A percentile compares a stretch with the other conserved stretches of the same genome.
Conservation (phyloP, 805 yeast species). For the Lipomyces oligophaga region DNA sequence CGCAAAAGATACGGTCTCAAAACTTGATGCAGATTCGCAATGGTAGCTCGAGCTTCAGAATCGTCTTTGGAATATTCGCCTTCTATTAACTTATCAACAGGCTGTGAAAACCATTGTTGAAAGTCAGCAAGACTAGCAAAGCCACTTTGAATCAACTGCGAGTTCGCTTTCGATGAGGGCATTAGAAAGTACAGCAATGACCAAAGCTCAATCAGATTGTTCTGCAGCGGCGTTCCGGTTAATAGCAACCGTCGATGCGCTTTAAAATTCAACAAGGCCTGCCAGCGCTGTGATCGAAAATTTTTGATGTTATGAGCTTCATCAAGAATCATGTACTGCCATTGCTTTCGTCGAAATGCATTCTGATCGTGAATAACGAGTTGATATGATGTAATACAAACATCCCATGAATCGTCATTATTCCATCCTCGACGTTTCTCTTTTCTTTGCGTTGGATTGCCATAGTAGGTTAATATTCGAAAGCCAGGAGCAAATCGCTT, state of each 20-base stretch:
- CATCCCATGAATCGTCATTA: slow-evolving; percentile 91
- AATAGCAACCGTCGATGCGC: slow-evolving; percentile 80
- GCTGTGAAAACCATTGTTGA: slow-evolving; percentile 80
- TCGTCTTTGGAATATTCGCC: slow-evolving; percentile 50
- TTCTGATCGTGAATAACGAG: slow-evolving; percentile 96
- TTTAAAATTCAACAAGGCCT: slow-evolving; percentile 87
- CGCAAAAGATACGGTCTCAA: slow-evolving; percentile 87
- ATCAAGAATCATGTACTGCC: slow-evolving; percentile 96
- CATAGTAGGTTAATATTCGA: slow-evolving; percentile 91
- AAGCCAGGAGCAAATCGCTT: slow-evolving; percentile 98
- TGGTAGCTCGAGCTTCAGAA: slow-evolving; percentile 77
- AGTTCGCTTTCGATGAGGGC: slow-evolving; percentile 70
- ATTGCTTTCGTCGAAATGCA: slow-evolving; percentile 82
- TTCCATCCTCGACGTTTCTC: slow-evolving; percentile 98
- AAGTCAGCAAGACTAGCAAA: slow-evolving; percentile 94
- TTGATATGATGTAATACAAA: slow-evolving; percentile 95
- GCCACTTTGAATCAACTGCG: slow-evolving; percentile 76
- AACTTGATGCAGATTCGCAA: slow-evolving; percentile 85
- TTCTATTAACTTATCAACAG: slow-evolving; percentile 88
- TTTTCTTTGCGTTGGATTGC: slow-evolving; percentile 94
- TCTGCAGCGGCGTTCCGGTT: slow-evolving; percentile 97
- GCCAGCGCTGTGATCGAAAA: slow-evolving; percentile 96
- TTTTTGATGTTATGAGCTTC: slow-evolving; percentile 98
- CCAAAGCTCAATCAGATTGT: slow-evolving; percentile 94
- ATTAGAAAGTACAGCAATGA: slow-evolving; percentile 87